Base-by-base conservation (phyloP, 2,329 filamentous ascomycete species). In the Sporothrix curviconia region DNA sequence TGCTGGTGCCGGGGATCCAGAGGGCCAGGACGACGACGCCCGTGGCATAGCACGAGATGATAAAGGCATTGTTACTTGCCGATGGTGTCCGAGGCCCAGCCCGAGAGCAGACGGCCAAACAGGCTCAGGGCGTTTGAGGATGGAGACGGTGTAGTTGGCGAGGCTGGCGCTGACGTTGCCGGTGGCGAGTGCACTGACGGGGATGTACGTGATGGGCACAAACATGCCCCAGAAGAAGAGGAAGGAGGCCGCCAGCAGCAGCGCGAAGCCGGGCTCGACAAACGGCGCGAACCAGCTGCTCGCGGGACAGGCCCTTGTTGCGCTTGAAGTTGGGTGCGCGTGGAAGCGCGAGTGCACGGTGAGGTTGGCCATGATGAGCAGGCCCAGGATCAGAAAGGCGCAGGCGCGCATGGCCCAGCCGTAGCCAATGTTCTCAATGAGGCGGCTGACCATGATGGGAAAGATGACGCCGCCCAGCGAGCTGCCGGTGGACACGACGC, bases 41-140 rank as follows among this genome's bases (percentile, higher is more conserved):
- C 3, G 78, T 72, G 25, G 76, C 59, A 30, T 69, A 70, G 34
- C 75, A 76, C 50, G 80, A 74, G 9, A 77, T 63, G 22, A 79
- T 72, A 49, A 75, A 74, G 28, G 71, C 65, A 60, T 76, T 76
- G 66, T n/a, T 70, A 75, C 7, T 66, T 66, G 11, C 74, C 74
- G 7, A 72, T 54, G 42, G 55, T 63, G 63, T 76, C 74, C 3
- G 68, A 68, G 9, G 69, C 43, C 30, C 43, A 60, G 51, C 63
- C 63, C 3, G 64, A 55, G 14, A 60, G 24, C 42, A 66, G 55
- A 9, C 72, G 70, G 0, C 72, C 73, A 40, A 74, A 69, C 2
- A 76, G 63, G 54, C 68, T 68, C 3, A 65, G 60, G 3, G 64
- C 66, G 49, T 68, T n/a, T 69, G 46, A 66, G 59, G 22, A 68